Base-by-base conservation (phyloP, 345 rosid species). In the Iberis pinnata region DNA sequence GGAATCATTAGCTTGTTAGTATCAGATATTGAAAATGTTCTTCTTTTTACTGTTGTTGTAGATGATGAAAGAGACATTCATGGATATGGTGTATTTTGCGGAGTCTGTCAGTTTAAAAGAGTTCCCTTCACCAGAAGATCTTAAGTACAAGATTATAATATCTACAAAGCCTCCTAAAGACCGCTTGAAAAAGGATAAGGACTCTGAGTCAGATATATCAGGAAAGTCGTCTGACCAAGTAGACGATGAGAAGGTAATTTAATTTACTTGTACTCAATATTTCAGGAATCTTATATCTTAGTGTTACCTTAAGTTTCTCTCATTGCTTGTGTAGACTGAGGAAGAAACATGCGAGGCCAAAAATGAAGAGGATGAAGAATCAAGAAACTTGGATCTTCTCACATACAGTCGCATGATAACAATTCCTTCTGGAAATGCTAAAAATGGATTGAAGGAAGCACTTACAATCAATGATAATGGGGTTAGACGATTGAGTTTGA, bases 121-220 rank as follows among this genome's bases (percentile, higher is more conserved):
- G 68, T 63, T 81, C 8, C 94, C 86, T 66, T 74, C 94, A 27
- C 94, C 89, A 9, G 89, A 85, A 63, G 76, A 78, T 42, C 66
- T 85, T 49, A 81, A 78, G 67, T 45, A 75, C 48, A 61, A 39
- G 62, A 60, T 85, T 64, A 67, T 85, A 33, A 75, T 85, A 57
- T 82, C 94, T 22, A 85, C 94, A 18, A 82, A 79, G 60, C 81
- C 67, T 53, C 94, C 94, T 2, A 76, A 75, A 60, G 74, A 53
- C 52, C 67, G 67, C 40, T 58, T 71, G 0, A 26, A 18, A 12
- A 83, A 62, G 59, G 70, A 49, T 4, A 72, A 70, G 49, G 67
- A 79, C 59, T 74, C 76, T 8, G 79, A 73, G 56, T 76, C 80
- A 19, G 83, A 77, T 54, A 43, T 42, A 44, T 77, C 81, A 64